These are phyloP conservation scores for Brassica napus DNA, from an alignment of 345 rosid genomes.

Conservation along the genomic window DNA sequence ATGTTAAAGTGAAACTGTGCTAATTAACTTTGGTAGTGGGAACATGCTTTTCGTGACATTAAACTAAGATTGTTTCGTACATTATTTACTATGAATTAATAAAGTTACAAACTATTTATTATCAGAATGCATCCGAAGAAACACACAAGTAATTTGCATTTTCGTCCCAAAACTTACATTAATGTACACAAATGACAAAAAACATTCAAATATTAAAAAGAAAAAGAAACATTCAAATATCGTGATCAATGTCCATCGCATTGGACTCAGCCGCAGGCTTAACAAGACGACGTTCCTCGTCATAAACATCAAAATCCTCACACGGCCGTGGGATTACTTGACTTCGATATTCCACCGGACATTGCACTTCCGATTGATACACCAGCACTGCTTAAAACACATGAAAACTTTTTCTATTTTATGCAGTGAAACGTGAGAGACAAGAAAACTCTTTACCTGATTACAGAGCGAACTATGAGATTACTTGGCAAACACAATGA, in stretches of 20 bases:
- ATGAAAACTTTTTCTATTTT: background rate
- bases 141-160: background rate
- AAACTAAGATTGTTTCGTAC: no score
- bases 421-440: no score
- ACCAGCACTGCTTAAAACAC: slow-evolving; percentile 61
- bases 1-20: slow-evolving; percentile 2
- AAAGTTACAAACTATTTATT: no score
- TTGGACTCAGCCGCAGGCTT: slow-evolving; percentile 58
- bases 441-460: no score
- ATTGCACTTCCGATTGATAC: slow-evolving; percentile 90
- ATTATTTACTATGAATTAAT: no score
- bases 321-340: slow-evolving; percentile 77
- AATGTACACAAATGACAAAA: slow-evolving; percentile 33
- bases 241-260: slow-evolving; percentile 68
- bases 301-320: slow-evolving; percentile 69
- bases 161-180: slow-evolving; percentile 21
- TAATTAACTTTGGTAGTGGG: background rate
- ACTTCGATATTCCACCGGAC: slow-evolving; percentile 87
- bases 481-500: slow-evolving; percentile 38
- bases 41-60: no score
- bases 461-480: no score
- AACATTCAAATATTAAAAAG: slow-evolving; percentile 43
- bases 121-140: no score
- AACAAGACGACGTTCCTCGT: slow-evolving; percentile 64
- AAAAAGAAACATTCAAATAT: no score